These are phyloP conservation scores for Nannochloropsis salina DNA, from an alignment of 108 stramenopile genomes.

Conservation along the genomic window DNA sequence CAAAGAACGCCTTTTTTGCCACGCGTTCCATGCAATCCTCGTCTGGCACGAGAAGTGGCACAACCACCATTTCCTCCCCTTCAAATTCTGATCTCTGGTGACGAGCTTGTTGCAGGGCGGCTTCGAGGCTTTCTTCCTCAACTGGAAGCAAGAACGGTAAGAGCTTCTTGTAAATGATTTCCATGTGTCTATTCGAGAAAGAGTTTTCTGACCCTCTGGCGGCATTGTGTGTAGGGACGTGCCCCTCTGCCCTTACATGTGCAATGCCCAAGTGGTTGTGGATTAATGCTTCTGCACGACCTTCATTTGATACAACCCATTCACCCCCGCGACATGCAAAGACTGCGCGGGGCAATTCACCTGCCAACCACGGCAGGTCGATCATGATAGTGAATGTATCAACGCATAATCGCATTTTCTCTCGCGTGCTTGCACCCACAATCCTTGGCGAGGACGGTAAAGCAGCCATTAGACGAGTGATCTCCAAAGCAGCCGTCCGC, in stretches of 20 bases:
- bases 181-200: too few relatives aligned
- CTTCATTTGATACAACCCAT: neutral
- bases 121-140: too few relatives aligned
- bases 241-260: neutral
- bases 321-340: neutral
- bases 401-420: neutral
- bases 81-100: neutral
- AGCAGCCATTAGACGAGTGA: neutral
- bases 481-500: neutral
- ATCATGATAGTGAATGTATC: neutral
- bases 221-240: neutral
- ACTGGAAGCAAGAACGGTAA: too few relatives aligned
- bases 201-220: too few relatives aligned
- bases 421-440: slow-evolving; percentile 11
- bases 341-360: neutral
- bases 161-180: too few relatives aligned
- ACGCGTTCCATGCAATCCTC: neutral
- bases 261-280: neutral
- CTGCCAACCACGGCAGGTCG: neutral
- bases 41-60: neutral
- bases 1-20: neutral
- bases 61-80: neutral
- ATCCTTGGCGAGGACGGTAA: neutral
- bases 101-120: too few relatives aligned
- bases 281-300: neutral